Base-by-base conservation (phyloP, 202 grass and related monocot genomes). In the Cymbopogon flexuosus region DNA sequence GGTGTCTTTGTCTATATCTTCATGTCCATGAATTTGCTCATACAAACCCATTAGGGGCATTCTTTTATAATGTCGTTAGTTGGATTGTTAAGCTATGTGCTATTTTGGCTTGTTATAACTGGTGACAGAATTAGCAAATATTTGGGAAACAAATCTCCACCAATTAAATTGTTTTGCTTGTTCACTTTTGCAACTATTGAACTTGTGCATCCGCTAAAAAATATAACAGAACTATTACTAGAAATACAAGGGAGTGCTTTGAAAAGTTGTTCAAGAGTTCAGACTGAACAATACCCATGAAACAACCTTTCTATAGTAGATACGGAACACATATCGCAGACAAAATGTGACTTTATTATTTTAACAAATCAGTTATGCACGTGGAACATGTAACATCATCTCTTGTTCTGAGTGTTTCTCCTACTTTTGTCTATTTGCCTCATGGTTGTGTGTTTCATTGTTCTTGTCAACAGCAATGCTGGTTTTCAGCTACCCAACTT, bases 401-500 rank as follows among this genome's bases (percentile, higher is more conserved):
- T 89, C 12, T 73, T 76, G 30, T 71, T 80, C 4, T 34, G 39
- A 40, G 43, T 23, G 3, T 73, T 31, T 67, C 62, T 46, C 22
- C 10, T 67, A 23, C 9, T 72, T 75, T 51, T 9, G n/a, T 58
- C 29, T 18, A 22, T 13, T 70, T 58, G 76, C 22, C 63, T 68
- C 10, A 51, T 83, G 54, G 58, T 65, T 23, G 46, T 40, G 23
- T 74, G 58, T 71, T 87, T 76, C 21, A 37, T 62, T 82, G 30
- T 62, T 83, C 23, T 89, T 60, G 73, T 82, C 66, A 14, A 77
- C 92, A 98, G 96, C 87, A 98, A 98, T 83, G 84, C 96, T 63
- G 91, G 92, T 88, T 95, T 98, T 82, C 88, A 95, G 62, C 83
- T 98, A 46, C 96, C 90, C 15, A 87, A 82, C 57, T 80, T 91